Evolutionary conservation across 371 early-diverging fungal genomes (phyloP).

Genomic region (Aphelidium insulamus): DNA sequence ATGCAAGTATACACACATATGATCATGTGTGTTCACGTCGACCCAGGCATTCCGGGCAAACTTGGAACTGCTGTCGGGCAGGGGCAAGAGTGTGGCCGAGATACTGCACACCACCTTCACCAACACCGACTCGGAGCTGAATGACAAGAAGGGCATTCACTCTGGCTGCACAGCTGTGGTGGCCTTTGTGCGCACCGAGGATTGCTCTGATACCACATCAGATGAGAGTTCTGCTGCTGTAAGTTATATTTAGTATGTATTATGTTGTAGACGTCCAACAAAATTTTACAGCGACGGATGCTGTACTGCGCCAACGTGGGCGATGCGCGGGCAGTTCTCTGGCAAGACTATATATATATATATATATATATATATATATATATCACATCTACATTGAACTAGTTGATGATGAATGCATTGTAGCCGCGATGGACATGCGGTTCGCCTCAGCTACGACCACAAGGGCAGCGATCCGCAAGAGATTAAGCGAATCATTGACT

Average conservation of each 20-base stretch:
- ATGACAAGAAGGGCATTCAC: constrained; percentile 36
- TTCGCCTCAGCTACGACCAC: constrained; percentile 86
- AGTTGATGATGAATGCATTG: constrained; percentile 1
- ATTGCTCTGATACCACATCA: constrained; percentile 5
- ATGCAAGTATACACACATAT: constrained; percentile 16
- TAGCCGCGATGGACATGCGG: constrained; percentile 60
- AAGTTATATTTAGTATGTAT: neutral
- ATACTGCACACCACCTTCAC: constrained; percentile 63
- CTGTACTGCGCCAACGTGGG: constrained; percentile 89
- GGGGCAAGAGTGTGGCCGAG: constrained; percentile 59
- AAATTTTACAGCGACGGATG: constrained; percentile 31
- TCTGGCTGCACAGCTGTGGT: constrained; percentile 88
- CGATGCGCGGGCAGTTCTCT: constrained; percentile 80
- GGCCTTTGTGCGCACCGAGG: constrained; percentile 38
- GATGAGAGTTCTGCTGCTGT: neutral
- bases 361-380: neutral
- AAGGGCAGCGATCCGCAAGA: constrained; percentile 82
- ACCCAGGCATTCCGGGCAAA: constrained; percentile 31
- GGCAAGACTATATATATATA: constrained; percentile 17
- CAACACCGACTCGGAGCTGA: constrained; percentile 52
- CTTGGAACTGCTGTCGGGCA: constrained; percentile 17
- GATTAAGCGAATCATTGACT: constrained; percentile 61
- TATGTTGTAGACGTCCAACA: neutral
- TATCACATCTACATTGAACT: neutral
- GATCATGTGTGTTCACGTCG: neutral